Conservation (phyloP, 768 basidiomycete genomes). For the Phaeolepiota aurea region DNA sequence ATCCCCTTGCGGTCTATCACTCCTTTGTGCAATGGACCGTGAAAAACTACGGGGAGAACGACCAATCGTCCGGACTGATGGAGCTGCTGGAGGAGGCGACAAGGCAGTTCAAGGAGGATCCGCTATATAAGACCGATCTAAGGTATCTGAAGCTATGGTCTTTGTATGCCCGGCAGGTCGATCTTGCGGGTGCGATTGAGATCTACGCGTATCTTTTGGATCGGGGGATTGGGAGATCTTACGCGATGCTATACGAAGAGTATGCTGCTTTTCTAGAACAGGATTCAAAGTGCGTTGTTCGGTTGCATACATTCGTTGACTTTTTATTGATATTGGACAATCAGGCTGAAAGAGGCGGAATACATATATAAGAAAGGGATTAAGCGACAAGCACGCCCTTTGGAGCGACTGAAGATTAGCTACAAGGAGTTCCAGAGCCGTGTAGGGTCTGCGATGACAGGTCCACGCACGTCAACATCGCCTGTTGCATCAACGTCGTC, state of each 20-base stretch:
- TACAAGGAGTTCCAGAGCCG: slow-evolving; percentile 75
- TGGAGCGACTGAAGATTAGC: slow-evolving; percentile 75
- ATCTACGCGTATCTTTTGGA: slow-evolving; percentile 69
- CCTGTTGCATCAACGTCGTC: slow-evolving; percentile 2
- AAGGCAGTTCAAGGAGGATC: slow-evolving; percentile 71
- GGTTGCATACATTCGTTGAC: not conserved
- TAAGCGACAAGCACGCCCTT: slow-evolving; percentile 68
- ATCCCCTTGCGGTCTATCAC: slow-evolving; percentile 80
- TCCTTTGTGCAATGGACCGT: slow-evolving; percentile 87
- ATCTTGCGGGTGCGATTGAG: slow-evolving; percentile 57
- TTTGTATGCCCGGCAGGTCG: slow-evolving; percentile 74
- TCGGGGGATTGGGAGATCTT: slow-evolving; percentile 67
- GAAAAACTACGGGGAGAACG: slow-evolving; percentile 66
- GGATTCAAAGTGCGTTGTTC: slow-evolving; percentile 60
- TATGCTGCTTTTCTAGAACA: slow-evolving; percentile 77
- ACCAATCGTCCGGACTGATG: slow-evolving; percentile 63
- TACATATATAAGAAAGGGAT: slow-evolving; percentile 78
- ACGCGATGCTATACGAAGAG: slow-evolving; percentile 83
- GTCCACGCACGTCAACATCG: slow-evolving; percentile 20
- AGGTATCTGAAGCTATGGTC: slow-evolving; percentile 92
- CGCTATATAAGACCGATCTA: slow-evolving; percentile 79
- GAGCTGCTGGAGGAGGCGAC: slow-evolving; percentile 84
- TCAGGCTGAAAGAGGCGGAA: slow-evolving; percentile 72
- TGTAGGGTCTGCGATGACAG: slow-evolving; percentile 27
- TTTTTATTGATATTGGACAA: slow-evolving; percentile 1